A percentile compares a stretch with the other conserved stretches of the same genome.
Conservation (phyloP, 192 early-diverging fungal species). For the Ramicandelaber brevisporus region DNA sequence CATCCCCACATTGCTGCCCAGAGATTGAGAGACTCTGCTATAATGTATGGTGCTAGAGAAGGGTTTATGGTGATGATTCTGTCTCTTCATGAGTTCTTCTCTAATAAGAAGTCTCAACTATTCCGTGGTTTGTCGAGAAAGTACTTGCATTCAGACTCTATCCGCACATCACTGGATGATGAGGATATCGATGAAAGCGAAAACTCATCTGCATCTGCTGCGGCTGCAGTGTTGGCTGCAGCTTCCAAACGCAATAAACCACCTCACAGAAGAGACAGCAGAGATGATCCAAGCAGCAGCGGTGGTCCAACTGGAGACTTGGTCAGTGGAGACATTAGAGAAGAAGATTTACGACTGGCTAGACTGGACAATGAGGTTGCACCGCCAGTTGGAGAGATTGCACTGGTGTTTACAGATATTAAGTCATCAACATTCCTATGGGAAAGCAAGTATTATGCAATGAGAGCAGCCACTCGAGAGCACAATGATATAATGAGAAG, state of each 20-base stretch:
- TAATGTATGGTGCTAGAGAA: slow-evolving; percentile 48
- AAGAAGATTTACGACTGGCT: slow-evolving; percentile 26
- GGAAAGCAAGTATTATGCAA: slow-evolving; percentile 59
- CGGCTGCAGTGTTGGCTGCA: slow-evolving; percentile 9
- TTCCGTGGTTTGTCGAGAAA: slow-evolving; percentile 20
- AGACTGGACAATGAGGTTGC: slow-evolving; percentile 47
- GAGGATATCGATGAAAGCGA: slow-evolving; percentile 9
- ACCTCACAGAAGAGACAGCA: not conserved
- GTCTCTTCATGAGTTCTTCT: slow-evolving; percentile 56
- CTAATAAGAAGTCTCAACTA: slow-evolving; percentile 16
- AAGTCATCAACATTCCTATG: slow-evolving; percentile 82
- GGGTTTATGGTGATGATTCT: slow-evolving; percentile 76
- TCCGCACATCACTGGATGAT: slow-evolving; percentile 7
- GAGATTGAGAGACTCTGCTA: slow-evolving; percentile 65
- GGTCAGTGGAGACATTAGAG: slow-evolving; percentile 10
- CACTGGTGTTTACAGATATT: slow-evolving; percentile 81
- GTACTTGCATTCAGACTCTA: no score
- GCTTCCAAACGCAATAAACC: no score
- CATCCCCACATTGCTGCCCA: slow-evolving; percentile 51
- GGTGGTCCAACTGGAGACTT: slow-evolving; percentile 6
- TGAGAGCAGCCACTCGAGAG: slow-evolving; percentile 65
- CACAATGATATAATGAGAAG: slow-evolving; percentile 67
- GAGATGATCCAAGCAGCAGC: slow-evolving; percentile 6
- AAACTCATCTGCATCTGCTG: slow-evolving; percentile 14
- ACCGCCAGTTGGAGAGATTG: slow-evolving; percentile 58